Conservation (phyloP, 805 yeast species). For the Clavispora phyllophila region DNA sequence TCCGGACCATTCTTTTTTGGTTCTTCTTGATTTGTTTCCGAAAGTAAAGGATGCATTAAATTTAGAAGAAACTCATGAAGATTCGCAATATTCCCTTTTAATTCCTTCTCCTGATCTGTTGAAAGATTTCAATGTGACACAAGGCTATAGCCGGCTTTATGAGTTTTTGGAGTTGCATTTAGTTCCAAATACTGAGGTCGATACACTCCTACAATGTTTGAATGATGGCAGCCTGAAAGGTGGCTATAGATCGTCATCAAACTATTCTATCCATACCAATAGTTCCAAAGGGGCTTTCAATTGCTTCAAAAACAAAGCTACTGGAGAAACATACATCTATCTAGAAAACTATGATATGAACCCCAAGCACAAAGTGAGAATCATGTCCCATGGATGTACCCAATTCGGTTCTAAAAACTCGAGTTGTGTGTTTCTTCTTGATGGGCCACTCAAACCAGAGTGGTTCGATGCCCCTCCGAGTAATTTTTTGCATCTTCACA, state of each 20-base stretch:
- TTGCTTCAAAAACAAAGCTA: conserved; percentile 9
- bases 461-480: conserved; percentile 53
- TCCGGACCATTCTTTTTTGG: conserved; percentile 31
- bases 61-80: conserved; percentile 23
- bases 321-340: conserved; percentile 11
- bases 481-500: conserved; percentile 46
- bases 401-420: conserved; percentile 19
- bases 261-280: conserved; percentile 11
- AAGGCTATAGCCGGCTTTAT: conserved; percentile 38
- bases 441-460: conserved; percentile 57
- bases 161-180: conserved; percentile 65
- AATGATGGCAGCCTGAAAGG: conserved; percentile 6
- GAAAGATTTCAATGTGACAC: conserved; percentile 44
- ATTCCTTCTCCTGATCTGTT: conserved; percentile 65
- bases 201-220: conserved; percentile 45
- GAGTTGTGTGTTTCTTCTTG: conserved; percentile 59
- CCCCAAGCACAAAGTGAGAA: conserved; percentile 50
- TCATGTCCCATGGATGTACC: conserved; percentile 60
- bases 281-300: conserved; percentile 7
- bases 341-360: conserved; percentile 7
- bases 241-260: conserved; percentile 3
- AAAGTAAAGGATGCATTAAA: conserved; percentile 39
- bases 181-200: conserved; percentile 53
- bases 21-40: conserved; percentile 42
- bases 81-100: conserved; percentile 49